Evolutionary conservation across 331 rosid genomes (phyloP).

Genomic region (Rhamnella rubrinervis): DNA sequence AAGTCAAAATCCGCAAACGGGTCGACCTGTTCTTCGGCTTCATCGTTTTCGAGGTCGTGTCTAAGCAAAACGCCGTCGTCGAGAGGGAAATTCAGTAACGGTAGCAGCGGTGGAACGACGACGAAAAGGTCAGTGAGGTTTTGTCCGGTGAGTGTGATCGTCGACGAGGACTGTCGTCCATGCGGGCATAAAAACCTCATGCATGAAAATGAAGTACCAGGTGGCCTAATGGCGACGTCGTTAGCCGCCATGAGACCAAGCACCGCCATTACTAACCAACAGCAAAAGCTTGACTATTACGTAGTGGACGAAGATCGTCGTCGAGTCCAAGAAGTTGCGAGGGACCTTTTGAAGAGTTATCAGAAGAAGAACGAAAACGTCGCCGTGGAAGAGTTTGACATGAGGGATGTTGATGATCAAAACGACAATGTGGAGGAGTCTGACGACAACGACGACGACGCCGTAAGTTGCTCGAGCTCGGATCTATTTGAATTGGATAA

Average conservation of each 20-base stretch:
- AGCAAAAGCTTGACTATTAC: conserved; percentile 34
- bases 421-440: conserved; percentile 16
- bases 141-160: conserved; percentile 79
- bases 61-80: conserved; percentile 79
- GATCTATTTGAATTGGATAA: conserved; percentile 96
- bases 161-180: conserved; percentile 81
- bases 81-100: conserved; percentile 46
- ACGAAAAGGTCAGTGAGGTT: conserved; percentile 79
- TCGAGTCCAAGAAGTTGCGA: conserved; percentile 57
- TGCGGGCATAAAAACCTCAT: conserved; percentile 64
- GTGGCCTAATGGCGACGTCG: too few relatives aligned
- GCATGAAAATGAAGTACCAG: conserved; percentile 21
- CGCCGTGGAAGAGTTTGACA: conserved; percentile 17
- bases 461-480: conserved; percentile 77
- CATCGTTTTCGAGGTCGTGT: conserved; percentile 92
- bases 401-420: conserved; percentile 28
- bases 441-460: conserved; percentile 58
- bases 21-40: conserved; percentile 77
- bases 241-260: too few relatives aligned
- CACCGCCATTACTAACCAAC: background rate
- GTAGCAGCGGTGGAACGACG: conserved; percentile 7
- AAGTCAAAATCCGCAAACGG: conserved; percentile 38
- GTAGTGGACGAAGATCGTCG: conserved; percentile 43
- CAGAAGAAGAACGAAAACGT: conserved; percentile 45
- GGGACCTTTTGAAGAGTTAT: conserved; percentile 57